Conservation (phyloP, 331 rosid species). For the Pyrus hybrid region DNA sequence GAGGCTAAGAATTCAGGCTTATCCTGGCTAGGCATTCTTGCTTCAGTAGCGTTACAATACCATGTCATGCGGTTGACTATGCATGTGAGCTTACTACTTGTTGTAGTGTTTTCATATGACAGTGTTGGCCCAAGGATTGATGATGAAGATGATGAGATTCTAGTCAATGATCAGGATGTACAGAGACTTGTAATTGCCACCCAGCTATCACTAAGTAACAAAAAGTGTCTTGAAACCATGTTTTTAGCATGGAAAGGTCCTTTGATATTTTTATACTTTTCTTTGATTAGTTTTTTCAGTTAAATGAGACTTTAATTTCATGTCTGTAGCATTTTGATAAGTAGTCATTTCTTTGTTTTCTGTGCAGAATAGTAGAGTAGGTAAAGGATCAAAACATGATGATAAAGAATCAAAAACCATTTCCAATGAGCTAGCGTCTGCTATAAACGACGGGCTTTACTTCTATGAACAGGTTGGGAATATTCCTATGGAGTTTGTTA, state of each 20-base stretch:
- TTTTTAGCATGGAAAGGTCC: neutral
- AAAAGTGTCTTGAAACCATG: neutral
- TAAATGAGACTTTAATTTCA: neutral
- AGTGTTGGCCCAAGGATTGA: slow-evolving; percentile 52
- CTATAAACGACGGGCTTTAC: slow-evolving; percentile 87
- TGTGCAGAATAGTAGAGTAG: slow-evolving; percentile 54
- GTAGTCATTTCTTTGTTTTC: neutral
- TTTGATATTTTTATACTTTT: neutral
- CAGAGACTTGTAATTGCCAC: slow-evolving; percentile 89
- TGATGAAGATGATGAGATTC: slow-evolving; percentile 74
- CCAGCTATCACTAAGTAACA: slow-evolving; percentile 46
- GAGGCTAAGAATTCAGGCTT: neutral
- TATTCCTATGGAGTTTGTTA: neutral
- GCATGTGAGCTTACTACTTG: neutral
- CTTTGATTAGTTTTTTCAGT: neutral
- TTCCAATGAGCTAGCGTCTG: slow-evolving; percentile 80
- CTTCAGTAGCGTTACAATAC: neutral
- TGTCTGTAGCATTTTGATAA: neutral
- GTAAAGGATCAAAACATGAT: slow-evolving; percentile 32
- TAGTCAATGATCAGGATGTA: slow-evolving; percentile 75
- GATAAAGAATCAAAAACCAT: slow-evolving; percentile 58
- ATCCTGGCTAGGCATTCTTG: neutral
- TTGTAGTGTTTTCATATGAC: neutral
- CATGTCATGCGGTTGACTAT: neutral
- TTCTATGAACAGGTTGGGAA: slow-evolving; percentile 81